phyloP scores from a whole-genome alignment of 225 moss, liverwort and hornwort species.

The Takakia lepidozioides region DNA sequence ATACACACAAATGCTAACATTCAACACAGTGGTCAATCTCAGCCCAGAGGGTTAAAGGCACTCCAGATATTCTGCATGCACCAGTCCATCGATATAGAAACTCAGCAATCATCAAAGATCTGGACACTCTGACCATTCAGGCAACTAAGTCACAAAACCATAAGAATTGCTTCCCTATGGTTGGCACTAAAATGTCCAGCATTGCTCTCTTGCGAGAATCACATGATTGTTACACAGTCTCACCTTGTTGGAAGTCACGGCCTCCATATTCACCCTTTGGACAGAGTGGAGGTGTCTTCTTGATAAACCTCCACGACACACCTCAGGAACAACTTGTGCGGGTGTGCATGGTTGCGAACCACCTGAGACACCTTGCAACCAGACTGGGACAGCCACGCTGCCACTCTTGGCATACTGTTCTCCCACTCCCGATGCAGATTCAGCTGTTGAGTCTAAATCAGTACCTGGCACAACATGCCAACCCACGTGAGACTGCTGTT shows the following conservation, averaged over 20 bases:
- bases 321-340: conserved; percentile 54
- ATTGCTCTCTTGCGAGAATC: too few species aligned
- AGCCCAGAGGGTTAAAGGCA: too few species aligned
- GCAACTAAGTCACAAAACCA: too few species aligned
- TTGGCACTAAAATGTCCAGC: too few species aligned
- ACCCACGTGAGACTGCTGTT: conserved; percentile 26
- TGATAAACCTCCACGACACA: conserved; percentile 42
- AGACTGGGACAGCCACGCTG: conserved; percentile 78
- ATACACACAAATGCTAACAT: conserved; percentile 10
- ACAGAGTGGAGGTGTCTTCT: conserved; percentile 70
- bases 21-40: too few species aligned
- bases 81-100: neutral
- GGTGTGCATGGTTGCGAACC: conserved; percentile 29
- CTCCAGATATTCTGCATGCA: too few species aligned
- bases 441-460: conserved; percentile 88
- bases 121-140: too few species aligned
- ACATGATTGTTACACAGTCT: too few species aligned
- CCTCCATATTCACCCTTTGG: conserved; percentile 82
- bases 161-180: too few species aligned
- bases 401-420: conserved; percentile 44
- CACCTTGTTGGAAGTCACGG: conserved; percentile 69
- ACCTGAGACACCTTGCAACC: conserved; percentile 55
- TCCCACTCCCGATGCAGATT: conserved; percentile 64
- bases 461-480: conserved; percentile 43
- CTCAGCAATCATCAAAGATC: neutral